Evolutionary conservation across 2,329 filamentous ascomycete genomes (phyloP), one percentile per base, ranked within the genome.

Genomic region (Plectosphaerella plurivora): DNA sequence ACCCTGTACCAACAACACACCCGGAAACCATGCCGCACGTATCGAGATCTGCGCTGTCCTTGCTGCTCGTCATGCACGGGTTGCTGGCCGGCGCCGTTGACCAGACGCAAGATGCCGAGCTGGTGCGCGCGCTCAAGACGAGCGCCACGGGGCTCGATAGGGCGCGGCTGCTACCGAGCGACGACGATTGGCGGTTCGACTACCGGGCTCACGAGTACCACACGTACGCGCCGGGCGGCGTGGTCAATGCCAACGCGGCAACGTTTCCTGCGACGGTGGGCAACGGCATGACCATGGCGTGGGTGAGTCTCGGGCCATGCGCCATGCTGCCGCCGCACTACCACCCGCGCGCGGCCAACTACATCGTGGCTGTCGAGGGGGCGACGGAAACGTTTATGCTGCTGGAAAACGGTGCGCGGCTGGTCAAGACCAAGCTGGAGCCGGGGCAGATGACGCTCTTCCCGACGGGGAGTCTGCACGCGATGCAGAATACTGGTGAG

Each of bases 361-460:
- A 72, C 37, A 76, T 79, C 12, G 69, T 78, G 6, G 70, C 72
- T 0, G 64, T 77, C 18, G 61, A 65, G 16, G 77, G 76, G n/a
- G 74, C 70, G 39, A 78, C 73, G 6, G 72, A 71, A 42, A 79
- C 74, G 10, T 79, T 69, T 60, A 79, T 79, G 74, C 69, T 73
- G 44, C 67, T 72, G 50, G 77, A 80, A 61, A 80, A 80, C 53
- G 76, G 75, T 3, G 75, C 73, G 0, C 63, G 65, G 9, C 64
- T 70, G 2, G 66, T 79, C 4, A 67, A 58, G 33, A 66, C 70
- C 15, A 68, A 65, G 1, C 63, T 80, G 37, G 67, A 62, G 4
- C 67, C 74, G 1, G 72, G 73, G 16, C 68, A 73, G 54, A 74
- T 76, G 65, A 79, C 77, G 1, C 68, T 79, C 18, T 81, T 80